Conservation (phyloP, 169 alveolate genomes). For the Theileria annulata region DNA sequence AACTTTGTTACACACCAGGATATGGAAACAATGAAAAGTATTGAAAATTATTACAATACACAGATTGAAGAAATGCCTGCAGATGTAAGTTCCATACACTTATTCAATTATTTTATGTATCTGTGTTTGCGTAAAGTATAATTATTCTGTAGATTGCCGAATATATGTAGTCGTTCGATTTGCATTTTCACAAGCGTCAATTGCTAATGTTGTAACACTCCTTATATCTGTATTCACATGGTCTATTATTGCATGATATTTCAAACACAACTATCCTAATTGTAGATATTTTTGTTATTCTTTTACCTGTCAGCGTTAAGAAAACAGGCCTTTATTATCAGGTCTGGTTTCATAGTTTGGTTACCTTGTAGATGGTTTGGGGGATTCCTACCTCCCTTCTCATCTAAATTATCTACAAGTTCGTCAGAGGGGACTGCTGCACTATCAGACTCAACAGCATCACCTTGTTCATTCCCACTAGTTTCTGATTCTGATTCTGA, state of each 20-base stretch:
- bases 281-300: too few species aligned
- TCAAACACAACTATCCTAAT: not conserved
- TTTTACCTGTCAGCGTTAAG: not conserved
- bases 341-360: not conserved
- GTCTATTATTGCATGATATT: not conserved
- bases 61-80: constrained; percentile 99
- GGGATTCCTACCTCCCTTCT: not conserved
- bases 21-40: constrained; percentile 91
- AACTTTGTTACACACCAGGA: constrained; percentile 95
- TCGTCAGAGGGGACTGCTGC: not conserved
- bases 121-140: not conserved
- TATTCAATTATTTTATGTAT: not conserved
- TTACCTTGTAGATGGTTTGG: not conserved
- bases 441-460: not conserved
- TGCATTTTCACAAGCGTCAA: constrained; percentile 6
- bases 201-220: constrained; percentile 24
- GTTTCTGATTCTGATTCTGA: not conserved
- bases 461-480: not conserved
- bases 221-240: constrained; percentile 7
- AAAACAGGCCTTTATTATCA: not conserved
- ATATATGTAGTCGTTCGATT: constrained; percentile 44
- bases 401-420: not conserved
- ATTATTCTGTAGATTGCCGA: constrained; percentile 48
- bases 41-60: constrained; percentile 97
- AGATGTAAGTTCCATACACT: constrained; percentile 76